These are phyloP conservation scores for Rhodotorula paludigena DNA, from an alignment of 768 basidiomycete genomes.

Conservation along the genomic window DNA sequence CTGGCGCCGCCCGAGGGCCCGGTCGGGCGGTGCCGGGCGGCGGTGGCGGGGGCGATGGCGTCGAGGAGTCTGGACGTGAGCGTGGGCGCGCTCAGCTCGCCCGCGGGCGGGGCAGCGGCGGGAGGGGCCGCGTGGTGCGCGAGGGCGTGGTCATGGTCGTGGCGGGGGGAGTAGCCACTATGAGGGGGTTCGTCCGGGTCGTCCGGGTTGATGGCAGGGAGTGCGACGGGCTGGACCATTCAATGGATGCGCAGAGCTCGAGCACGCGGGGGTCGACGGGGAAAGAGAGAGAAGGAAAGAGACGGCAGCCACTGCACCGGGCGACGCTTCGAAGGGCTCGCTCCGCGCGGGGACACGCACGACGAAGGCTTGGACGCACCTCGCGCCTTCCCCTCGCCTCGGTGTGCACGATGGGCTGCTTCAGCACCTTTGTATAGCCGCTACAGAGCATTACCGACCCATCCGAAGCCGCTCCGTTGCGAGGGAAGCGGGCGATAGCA, in stretches of 20 bases:
- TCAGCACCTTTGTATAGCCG: no score
- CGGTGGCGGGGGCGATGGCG: conserved; percentile 3
- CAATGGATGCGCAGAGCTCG: background rate
- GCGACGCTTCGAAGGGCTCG: background rate
- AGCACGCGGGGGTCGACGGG: background rate
- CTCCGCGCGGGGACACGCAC: no score
- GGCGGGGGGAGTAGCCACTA: conserved; percentile 19
- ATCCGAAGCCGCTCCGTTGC: no score
- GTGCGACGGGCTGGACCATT: background rate
- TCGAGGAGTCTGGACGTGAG: conserved; percentile 10
- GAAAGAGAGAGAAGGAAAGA: background rate
- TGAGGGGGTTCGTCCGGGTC: conserved; percentile 27
- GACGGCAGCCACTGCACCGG: background rate
- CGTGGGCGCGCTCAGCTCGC: conserved; percentile 10
- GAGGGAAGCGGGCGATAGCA: no score
- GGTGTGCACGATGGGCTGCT: no score
- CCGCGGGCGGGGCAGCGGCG: background rate
- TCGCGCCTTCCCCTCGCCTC: no score
- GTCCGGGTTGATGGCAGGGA: background rate
- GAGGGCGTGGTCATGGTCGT: background rate
- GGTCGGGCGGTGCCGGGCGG: background rate
- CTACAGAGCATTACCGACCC: no score
- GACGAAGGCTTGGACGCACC: no score
- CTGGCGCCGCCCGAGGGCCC: background rate
- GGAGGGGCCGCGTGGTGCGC: background rate